phyloP scores from a whole-genome alignment of 2,329 filamentous ascomycete species.

The Trichoderma oligosporum region DNA sequence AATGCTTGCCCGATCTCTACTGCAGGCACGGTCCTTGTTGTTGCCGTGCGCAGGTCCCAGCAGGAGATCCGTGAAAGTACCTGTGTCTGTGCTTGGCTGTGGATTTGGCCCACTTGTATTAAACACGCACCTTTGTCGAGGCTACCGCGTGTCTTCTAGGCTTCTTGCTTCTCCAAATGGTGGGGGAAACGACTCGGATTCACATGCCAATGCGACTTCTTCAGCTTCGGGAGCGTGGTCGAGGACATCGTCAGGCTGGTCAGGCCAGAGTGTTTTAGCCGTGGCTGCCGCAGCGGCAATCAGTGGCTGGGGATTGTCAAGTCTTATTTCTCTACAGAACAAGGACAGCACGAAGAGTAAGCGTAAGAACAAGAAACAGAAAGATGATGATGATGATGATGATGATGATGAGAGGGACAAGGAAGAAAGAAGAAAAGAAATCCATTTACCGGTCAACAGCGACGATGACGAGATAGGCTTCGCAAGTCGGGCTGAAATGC shows the following conservation, averaged over 20 bases:
- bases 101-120: neutral
- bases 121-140: neutral
- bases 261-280: slow-evolving; percentile 34
- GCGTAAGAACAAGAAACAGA: neutral
- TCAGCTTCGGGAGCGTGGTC: slow-evolving; percentile 3
- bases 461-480: slow-evolving; percentile 32
- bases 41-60: neutral
- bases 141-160: neutral
- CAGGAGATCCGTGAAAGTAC: neutral
- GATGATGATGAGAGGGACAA: neutral
- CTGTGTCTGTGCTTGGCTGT: neutral
- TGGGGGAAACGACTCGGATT: neutral
- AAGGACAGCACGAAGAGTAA: neutral
- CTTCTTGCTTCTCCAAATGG: neutral
- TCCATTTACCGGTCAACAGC: slow-evolving; percentile 15
- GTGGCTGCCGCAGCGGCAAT: slow-evolving; percentile 39
- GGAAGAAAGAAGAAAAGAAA: neutral
- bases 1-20: slow-evolving; percentile 6
- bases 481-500: slow-evolving; percentile 43
- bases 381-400: neutral
- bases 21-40: slow-evolving; percentile 4
- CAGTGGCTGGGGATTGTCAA: slow-evolving; percentile 41
- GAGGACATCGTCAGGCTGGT: slow-evolving; percentile 24
- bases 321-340: slow-evolving; percentile 23
- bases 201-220: neutral